Evolutionary conservation across 1,139 yeast genomes (phyloP).

Genomic region (Candida sojae): DNA sequence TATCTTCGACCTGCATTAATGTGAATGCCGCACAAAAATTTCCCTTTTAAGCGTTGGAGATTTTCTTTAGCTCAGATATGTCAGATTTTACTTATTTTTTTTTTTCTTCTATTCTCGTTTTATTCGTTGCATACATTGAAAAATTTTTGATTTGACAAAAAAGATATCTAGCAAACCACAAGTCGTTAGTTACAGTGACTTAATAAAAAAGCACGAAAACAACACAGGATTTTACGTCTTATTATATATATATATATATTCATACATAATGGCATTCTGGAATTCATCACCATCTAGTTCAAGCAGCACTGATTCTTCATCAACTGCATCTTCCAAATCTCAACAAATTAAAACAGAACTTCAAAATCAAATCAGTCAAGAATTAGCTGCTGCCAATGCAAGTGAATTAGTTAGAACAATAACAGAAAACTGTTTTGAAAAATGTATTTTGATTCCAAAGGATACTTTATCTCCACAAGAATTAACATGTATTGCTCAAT

Average conservation of each 20-base stretch:
- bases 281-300: constrained; percentile 7
- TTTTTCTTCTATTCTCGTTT: background rate
- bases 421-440: constrained; percentile 86
- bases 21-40: background rate
- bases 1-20: background rate
- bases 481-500: constrained; percentile 64
- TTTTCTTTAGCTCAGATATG: too few species aligned
- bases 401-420: constrained; percentile 82
- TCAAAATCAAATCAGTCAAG: constrained; percentile 75
- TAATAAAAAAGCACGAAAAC: background rate
- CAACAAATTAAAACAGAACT: constrained; percentile 54
- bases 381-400: constrained; percentile 86
- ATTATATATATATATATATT: background rate
- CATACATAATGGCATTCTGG: constrained; percentile 13
- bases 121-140: background rate
- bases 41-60: background rate
- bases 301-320: constrained; percentile 17
- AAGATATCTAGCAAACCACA: too few species aligned
- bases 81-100: background rate
- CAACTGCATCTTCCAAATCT: constrained; percentile 17
- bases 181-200: too few species aligned
- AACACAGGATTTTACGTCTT: background rate
- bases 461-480: constrained; percentile 33
- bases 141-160: constrained; percentile 1
- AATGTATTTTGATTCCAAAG: constrained; percentile 64